phyloP scores from a whole-genome alignment of 305 asterid species.

The Petunia hybrid region DNA sequence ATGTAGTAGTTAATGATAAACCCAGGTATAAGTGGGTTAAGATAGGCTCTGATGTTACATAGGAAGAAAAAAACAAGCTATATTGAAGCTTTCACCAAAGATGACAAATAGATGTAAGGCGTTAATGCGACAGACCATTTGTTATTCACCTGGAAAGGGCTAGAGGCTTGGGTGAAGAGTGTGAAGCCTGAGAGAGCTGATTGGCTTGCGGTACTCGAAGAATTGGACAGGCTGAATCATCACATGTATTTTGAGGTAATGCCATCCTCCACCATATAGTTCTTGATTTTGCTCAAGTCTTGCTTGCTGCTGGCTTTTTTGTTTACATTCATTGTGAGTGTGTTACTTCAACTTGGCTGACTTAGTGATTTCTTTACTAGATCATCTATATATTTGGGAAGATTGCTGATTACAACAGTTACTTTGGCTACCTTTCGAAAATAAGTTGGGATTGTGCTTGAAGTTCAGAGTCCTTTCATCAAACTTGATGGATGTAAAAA shows the following conservation, averaged over 20 bases:
- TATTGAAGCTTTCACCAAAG: slow-evolving; percentile 60
- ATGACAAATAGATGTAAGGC: slow-evolving; percentile 78
- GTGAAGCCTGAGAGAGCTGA: slow-evolving; percentile 81
- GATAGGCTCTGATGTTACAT: slow-evolving; percentile 48
- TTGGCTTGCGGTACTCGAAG: slow-evolving; percentile 85
- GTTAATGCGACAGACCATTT: slow-evolving; percentile 63
- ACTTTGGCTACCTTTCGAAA: neutral
- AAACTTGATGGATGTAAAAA: neutral
- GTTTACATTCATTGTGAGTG: neutral
- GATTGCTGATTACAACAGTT: neutral
- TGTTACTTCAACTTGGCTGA: neutral
- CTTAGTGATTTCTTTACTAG: neutral
- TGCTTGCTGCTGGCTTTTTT: slow-evolving; percentile 6
- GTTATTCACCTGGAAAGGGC: slow-evolving; percentile 64
- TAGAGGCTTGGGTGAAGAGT: slow-evolving; percentile 85
- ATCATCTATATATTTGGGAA: neutral
- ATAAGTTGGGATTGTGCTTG: neutral
- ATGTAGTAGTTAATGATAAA: slow-evolving; percentile 42
- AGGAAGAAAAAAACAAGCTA: slow-evolving; percentile 59
- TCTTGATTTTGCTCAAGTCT: neutral
- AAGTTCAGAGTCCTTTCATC: neutral
- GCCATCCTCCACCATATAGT: neutral
- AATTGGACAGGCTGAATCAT: slow-evolving; percentile 68
- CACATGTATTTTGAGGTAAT: slow-evolving; percentile 73
- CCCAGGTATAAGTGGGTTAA: slow-evolving; percentile 56